Conservation (phyloP, 2,329 filamentous ascomycete genomes). For the Nothopassalora personata region DNA sequence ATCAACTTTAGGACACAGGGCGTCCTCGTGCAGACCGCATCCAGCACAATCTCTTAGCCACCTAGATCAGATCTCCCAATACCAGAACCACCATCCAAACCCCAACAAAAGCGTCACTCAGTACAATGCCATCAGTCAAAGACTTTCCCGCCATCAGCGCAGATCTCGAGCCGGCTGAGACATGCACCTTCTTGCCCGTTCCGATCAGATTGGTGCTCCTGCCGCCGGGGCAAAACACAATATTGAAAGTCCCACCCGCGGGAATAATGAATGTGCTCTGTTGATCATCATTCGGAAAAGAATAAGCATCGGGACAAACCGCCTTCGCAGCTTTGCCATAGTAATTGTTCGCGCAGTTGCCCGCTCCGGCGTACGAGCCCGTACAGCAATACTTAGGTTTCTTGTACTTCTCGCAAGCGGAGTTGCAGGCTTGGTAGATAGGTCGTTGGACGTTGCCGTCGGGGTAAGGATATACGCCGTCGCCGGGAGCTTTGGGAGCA, state of each 20-base stretch:
- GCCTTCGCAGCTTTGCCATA: conserved; percentile 67
- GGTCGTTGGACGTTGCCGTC: conserved; percentile 67
- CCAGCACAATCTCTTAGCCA: not conserved
- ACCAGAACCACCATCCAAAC: conserved; percentile 5
- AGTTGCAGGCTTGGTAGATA: conserved; percentile 70
- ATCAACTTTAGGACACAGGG: not conserved
- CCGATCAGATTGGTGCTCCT: conserved; percentile 47
- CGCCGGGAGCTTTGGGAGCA: conserved; percentile 63
- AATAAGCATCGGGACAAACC: conserved; percentile 80
- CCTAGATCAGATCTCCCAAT: not conserved
- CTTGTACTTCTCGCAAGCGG: conserved; percentile 66
- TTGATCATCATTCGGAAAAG: conserved; percentile 60
- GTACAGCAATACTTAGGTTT: conserved; percentile 68
- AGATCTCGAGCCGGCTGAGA: conserved; percentile 13
- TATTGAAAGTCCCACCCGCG: conserved; percentile 67
- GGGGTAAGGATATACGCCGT: conserved; percentile 74
- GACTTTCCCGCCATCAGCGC: conserved; percentile 9
- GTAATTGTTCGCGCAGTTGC: conserved; percentile 59
- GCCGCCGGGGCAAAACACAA: conserved; percentile 67
- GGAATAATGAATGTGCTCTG: conserved; percentile 54
- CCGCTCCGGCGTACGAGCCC: conserved; percentile 59
- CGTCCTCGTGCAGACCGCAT: not conserved
- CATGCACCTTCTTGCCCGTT: conserved; percentile 18
- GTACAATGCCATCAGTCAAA: conserved; percentile 17
- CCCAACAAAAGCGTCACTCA: conserved; percentile 3